Percentiles rank a stretch among this genome's conserved stretches.
phyloP scores from a whole-genome alignment of 2,329 filamentous ascomycete genomes.

The Epichloe gansuensis region DNA sequence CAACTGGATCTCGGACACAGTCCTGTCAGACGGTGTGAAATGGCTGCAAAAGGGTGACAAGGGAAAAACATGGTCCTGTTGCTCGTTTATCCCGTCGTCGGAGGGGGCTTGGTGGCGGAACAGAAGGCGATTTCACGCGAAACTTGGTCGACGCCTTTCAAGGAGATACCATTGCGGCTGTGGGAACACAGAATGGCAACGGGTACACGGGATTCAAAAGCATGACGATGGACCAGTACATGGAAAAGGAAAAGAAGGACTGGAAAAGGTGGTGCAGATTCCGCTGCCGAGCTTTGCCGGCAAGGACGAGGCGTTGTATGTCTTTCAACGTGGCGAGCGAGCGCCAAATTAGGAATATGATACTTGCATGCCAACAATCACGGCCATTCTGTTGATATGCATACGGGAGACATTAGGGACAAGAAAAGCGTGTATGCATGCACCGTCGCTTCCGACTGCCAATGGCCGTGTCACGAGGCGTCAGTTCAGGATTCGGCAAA shows the following conservation, averaged over 20 bases:
- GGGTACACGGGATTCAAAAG: slow-evolving; percentile 60
- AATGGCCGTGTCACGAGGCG: neutral
- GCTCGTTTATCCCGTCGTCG: slow-evolving; percentile 62
- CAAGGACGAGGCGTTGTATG: slow-evolving; percentile 64
- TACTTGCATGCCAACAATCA: neutral
- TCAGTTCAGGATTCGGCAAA: neutral
- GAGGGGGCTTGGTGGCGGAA: slow-evolving; percentile 49
- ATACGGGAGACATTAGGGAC: no score
- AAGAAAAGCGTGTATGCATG: neutral
- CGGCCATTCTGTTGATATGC: no score
- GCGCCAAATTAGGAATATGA: slow-evolving; percentile 14
- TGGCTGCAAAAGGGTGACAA: slow-evolving; percentile 40
- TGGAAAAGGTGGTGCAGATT: slow-evolving; percentile 53
- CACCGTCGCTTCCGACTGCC: no score
- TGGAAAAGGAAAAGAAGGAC: slow-evolving; percentile 40
- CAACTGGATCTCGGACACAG: slow-evolving; percentile 56
- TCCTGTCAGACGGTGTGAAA: slow-evolving; percentile 45
- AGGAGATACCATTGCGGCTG: slow-evolving; percentile 55
- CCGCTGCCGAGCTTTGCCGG: slow-evolving; percentile 63
- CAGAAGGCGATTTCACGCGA: slow-evolving; percentile 51
- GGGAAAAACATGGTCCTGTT: slow-evolving; percentile 48
- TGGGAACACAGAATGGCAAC: slow-evolving; percentile 63
- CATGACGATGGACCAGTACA: slow-evolving; percentile 54
- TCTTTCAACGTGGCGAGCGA: slow-evolving; percentile 43
- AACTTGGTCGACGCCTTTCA: slow-evolving; percentile 47